A percentile compares a stretch with the other conserved stretches of the same genome.
Evolutionary conservation across 2,329 filamentous ascomycete species (phyloP).

Genomic region (Pseudocercospora cruenta): DNA sequence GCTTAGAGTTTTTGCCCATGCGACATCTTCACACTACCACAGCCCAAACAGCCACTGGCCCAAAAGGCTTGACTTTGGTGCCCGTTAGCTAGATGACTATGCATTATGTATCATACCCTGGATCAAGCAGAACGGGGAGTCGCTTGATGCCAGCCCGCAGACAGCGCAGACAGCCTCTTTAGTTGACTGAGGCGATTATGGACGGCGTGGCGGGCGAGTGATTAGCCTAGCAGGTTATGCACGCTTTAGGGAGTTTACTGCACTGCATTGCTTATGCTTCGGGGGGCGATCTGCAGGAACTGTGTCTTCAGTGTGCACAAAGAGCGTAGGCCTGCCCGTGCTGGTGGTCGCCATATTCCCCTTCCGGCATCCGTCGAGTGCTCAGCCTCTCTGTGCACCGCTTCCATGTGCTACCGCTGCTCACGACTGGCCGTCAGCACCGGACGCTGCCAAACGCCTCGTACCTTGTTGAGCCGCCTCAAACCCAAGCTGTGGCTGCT

Average conservation of each 20-base stretch:
- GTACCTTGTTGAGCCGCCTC: not conserved
- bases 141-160: not conserved
- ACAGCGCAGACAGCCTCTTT: not conserved
- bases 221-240: constrained; percentile 7
- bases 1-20: constrained; percentile 24
- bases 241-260: not conserved
- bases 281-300: constrained; percentile 21
- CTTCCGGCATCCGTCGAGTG: constrained; percentile 2
- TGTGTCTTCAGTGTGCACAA: not conserved
- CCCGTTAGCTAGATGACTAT: not conserved
- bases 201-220: not conserved
- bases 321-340: not conserved
- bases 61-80: constrained; percentile 1
- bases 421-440: constrained; percentile 1
- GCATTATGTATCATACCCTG: not conserved
- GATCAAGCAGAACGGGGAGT: not conserved
- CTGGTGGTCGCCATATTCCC: constrained; percentile 2
- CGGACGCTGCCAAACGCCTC: not conserved
- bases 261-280: constrained; percentile 12
- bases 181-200: constrained; percentile 3
- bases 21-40: constrained; percentile 20
- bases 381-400: constrained; percentile 4
- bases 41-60: constrained; percentile 14
- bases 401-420: constrained; percentile 6
- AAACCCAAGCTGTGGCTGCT: constrained; percentile 11